A percentile compares a stretch with the other conserved stretches of the same genome.
These are phyloP conservation scores for Knufia petricola DNA, from an alignment of 2,329 filamentous ascomycete species.

Conservation along the genomic window DNA sequence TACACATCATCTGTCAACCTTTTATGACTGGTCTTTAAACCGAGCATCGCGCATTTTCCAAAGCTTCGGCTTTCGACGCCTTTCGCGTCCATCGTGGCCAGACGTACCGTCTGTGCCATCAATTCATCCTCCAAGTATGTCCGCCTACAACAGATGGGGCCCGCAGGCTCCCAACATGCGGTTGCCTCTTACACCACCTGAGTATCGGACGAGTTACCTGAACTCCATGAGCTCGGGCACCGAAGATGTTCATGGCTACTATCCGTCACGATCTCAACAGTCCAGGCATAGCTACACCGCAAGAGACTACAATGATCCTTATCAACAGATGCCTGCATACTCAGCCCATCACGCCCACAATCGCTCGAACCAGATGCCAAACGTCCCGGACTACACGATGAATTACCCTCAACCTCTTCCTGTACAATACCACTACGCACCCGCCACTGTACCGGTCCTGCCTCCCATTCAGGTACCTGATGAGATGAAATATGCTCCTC, in stretches of 20 bases:
- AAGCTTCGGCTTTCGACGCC: constrained; percentile 13
- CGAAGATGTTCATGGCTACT: constrained; percentile 23
- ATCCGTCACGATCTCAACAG: constrained; percentile 31
- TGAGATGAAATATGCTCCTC: constrained; percentile 18
- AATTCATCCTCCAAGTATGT: constrained; percentile 16
- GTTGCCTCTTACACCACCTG: constrained; percentile 23
- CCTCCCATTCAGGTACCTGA: constrained; percentile 36
- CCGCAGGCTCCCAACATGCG: constrained; percentile 17
- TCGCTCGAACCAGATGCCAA: constrained; percentile 5
- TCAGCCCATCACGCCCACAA: constrained; percentile 17
- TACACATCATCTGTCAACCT: neutral
- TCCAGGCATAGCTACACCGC: constrained; percentile 35
- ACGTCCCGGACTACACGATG: constrained; percentile 5
- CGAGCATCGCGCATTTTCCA: neutral
- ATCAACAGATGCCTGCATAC: constrained; percentile 35
- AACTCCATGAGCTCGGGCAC: constrained; percentile 20
- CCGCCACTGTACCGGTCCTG: constrained; percentile 28
- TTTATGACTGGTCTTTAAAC: constrained; percentile 3
- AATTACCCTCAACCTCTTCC: constrained; percentile 14
- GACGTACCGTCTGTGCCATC: constrained; percentile 8
- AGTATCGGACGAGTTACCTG: constrained; percentile 21
- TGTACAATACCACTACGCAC: constrained; percentile 17
- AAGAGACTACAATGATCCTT: constrained; percentile 38
- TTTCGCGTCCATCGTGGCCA: constrained; percentile 18
- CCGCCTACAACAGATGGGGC: constrained; percentile 22